Conservation (phyloP, 306 rosid genomes). For the Gillenia trifoliata region DNA sequence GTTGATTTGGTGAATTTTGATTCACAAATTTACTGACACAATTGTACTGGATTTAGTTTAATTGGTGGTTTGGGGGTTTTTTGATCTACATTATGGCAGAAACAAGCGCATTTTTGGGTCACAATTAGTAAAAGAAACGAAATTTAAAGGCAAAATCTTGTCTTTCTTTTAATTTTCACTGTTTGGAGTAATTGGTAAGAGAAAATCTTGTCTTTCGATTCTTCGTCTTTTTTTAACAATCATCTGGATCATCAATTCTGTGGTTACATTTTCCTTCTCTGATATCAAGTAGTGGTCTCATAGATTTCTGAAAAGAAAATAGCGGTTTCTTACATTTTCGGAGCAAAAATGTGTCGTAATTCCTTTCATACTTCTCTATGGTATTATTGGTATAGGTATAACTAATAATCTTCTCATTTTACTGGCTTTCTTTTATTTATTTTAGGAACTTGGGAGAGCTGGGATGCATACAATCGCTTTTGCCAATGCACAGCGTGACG, state of each 20-base stretch:
- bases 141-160: not conserved
- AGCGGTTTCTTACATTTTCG: not conserved
- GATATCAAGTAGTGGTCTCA: not conserved
- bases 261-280: not conserved
- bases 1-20: not conserved
- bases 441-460: conserved; percentile 76
- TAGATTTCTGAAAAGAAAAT: not conserved
- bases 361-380: not conserved
- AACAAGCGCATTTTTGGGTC: not conserved
- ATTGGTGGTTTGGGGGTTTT: not conserved
- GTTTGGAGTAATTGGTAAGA: not conserved
- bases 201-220: not conserved
- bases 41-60: not conserved
- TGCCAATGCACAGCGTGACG: conserved; percentile 46
- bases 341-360: not conserved
- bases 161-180: not conserved
- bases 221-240: not conserved
- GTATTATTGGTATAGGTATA: not conserved
- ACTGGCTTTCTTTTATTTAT: not conserved
- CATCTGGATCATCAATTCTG: not conserved
- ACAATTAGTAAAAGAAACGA: not conserved
- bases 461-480: conserved; percentile 69
- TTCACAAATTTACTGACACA: not conserved
- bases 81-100: not conserved
- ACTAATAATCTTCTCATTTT: not conserved